Evolutionary conservation across 306 rosid genomes (phyloP).

Genomic region (Pyrus pyrifolia): DNA sequence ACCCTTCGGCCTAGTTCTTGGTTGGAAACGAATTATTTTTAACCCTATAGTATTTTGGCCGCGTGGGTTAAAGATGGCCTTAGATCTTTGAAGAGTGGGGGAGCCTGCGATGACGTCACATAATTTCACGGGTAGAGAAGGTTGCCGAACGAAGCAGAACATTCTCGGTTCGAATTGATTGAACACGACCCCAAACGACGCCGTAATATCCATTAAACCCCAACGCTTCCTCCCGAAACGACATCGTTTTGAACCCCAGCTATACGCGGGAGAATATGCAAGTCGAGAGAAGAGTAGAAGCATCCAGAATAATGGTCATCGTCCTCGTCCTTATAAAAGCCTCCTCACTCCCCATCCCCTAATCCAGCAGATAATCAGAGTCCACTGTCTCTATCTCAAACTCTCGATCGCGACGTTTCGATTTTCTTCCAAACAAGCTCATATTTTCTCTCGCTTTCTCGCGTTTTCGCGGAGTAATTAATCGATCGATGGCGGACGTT

Average conservation of each 20-base stretch:
- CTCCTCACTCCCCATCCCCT: accelerated
- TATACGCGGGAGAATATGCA: neutral
- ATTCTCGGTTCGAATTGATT: neutral
- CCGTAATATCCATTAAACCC: neutral
- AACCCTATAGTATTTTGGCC: too few relatives aligned
- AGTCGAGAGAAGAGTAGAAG: conserved; percentile 38
- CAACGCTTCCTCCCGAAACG: neutral
- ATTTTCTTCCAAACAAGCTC: neutral
- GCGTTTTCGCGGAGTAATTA: neutral
- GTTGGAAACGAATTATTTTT: too few relatives aligned
- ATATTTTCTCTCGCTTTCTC: neutral
- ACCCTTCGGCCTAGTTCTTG: accelerated
- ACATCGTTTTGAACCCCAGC: neutral
- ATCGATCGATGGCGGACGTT: conserved; percentile 32
- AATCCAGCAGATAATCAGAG: neutral
- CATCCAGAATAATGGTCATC: conserved; percentile 23
- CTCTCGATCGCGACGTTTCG: neutral
- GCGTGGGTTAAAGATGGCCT: too few relatives aligned
- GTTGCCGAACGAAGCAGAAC: neutral
- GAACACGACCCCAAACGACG: neutral
- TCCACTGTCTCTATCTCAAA: neutral
- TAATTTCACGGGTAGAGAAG: neutral
- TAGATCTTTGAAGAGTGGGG: neutral
- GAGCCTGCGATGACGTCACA: neutral
- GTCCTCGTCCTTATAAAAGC: neutral